Evolutionary conservation across 192 early-diverging fungal genomes (phyloP).

Genomic region (Spizellomyces punctatus): DNA sequence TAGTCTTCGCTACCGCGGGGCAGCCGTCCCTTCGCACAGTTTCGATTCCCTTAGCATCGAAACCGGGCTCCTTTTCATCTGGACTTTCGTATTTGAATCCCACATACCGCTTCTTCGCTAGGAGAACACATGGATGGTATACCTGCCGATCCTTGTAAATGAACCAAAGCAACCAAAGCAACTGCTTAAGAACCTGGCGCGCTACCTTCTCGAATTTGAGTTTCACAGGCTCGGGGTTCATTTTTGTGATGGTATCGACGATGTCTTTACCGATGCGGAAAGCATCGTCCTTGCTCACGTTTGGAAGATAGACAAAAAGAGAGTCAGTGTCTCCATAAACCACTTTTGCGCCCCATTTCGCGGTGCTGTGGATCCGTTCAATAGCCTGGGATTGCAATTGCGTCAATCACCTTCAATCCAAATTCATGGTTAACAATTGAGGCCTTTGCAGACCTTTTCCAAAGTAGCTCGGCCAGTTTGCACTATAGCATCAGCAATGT

Average conservation of each 20-base stretch:
- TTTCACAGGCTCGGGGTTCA: conserved; percentile 81
- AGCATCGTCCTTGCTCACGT: conserved; percentile 67
- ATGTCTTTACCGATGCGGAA: conserved; percentile 85
- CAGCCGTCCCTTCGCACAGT: conserved; percentile 90
- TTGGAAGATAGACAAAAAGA: conserved; percentile 78
- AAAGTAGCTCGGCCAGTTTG: conserved; percentile 82
- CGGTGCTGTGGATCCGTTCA: conserved; percentile 59
- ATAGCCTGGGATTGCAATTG: conserved; percentile 45
- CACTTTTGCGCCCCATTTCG: conserved; percentile 74
- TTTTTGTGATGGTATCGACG: conserved; percentile 68
- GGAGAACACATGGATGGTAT: conserved; percentile 83
- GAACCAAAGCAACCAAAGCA: neutral
- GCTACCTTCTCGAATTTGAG: conserved; percentile 91
- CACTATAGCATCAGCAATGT: conserved; percentile 92
- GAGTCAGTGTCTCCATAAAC: conserved; percentile 96
- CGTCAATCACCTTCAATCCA: neutral
- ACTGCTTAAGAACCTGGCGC: neutral
- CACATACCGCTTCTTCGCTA: conserved; percentile 94
- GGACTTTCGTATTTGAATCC: conserved; percentile 78
- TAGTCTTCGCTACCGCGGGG: conserved; percentile 72
- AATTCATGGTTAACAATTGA: neutral
- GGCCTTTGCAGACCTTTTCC: conserved; percentile 51
- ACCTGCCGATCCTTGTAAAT: conserved; percentile 44
- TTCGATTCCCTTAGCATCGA: conserved; percentile 97
- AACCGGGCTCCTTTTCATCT: conserved; percentile 66